Percentiles rank a stretch among this genome's conserved stretches.
Evolutionary conservation across 345 rosid species (phyloP).

Genomic region (Pugionium cornutum): DNA sequence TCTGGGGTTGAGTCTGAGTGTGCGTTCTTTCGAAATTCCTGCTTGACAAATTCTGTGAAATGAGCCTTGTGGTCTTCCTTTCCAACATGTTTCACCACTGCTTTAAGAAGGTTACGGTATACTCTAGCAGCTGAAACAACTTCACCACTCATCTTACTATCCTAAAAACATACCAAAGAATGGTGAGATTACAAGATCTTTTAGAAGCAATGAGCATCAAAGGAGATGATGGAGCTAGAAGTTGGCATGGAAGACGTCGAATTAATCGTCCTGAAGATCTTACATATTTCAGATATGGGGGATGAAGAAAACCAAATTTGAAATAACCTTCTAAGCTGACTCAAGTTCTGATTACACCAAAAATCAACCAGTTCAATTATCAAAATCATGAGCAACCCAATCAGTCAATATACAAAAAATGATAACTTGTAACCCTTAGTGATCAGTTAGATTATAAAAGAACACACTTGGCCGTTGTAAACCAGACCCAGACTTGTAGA

Average conservation of each 20-base stretch:
- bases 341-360: neutral
- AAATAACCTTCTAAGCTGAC: too few relatives aligned
- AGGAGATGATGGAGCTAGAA: neutral
- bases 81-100: constrained; percentile 72
- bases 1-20: constrained; percentile 38
- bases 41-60: constrained; percentile 57
- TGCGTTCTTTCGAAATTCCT: constrained; percentile 57
- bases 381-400: neutral
- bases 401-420: neutral
- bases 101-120: constrained; percentile 67
- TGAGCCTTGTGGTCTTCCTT: constrained; percentile 70
- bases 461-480: neutral
- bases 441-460: constrained; percentile 4
- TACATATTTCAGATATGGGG: neutral
- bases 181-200: neutral
- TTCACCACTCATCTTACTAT: constrained; percentile 50
- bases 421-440: neutral
- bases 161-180: too few relatives aligned
- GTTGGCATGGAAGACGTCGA: neutral
- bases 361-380: neutral
- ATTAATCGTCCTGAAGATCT: neutral
- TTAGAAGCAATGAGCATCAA: neutral
- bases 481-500: neutral
- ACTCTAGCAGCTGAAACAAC: constrained; percentile 51
- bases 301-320: neutral